Percentiles rank a stretch among this genome's conserved stretches.
Evolutionary conservation across 306 rosid species (phyloP).

Genomic region (Benincasa hispida): DNA sequence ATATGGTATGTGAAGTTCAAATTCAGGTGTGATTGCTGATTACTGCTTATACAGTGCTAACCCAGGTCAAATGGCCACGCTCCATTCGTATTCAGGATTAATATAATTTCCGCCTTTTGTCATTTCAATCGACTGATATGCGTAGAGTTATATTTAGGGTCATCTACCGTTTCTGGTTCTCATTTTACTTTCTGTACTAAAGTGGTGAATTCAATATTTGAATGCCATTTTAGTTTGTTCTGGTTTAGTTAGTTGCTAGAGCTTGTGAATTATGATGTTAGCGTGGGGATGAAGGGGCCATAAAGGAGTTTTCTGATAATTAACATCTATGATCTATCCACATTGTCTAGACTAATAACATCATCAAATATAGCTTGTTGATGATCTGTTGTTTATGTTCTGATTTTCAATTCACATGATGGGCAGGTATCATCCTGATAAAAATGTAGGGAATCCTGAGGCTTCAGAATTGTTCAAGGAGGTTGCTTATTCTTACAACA

Average conservation of each 20-base stretch:
- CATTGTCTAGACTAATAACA: not conserved
- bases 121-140: not conserved
- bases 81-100: not conserved
- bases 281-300: not conserved
- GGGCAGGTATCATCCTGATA: slow-evolving; percentile 91
- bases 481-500: slow-evolving; percentile 85
- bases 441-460: slow-evolving; percentile 83
- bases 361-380: not conserved
- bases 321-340: not conserved
- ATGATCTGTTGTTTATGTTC: not conserved
- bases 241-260: not conserved
- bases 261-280: not conserved
- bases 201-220: not conserved
- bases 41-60: not conserved
- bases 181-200: not conserved
- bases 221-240: not conserved
- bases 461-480: slow-evolving; percentile 92
- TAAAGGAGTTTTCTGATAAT: not conserved
- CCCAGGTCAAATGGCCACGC: not conserved
- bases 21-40: not conserved
- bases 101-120: not conserved
- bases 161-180: not conserved
- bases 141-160: not conserved
- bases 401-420: not conserved
- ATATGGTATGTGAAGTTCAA: not conserved